Evolutionary conservation across 331 rosid genomes (phyloP).

Genomic region (Stylosanthes scabra): DNA sequence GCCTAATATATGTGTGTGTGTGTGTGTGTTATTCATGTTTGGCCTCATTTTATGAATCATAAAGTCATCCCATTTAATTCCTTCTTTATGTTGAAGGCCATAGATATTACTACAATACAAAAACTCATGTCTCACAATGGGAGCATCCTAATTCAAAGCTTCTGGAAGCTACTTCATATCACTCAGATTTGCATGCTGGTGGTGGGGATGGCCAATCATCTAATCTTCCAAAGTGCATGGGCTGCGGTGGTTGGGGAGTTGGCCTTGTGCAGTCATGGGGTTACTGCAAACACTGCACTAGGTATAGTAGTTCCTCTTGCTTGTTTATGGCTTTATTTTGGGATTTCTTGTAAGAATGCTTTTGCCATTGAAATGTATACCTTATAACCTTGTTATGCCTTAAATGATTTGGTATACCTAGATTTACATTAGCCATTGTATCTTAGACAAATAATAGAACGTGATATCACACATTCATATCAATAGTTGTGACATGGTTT

Average conservation of each 20-base stretch:
- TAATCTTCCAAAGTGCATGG: conserved; percentile 62
- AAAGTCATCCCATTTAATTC: conserved; percentile 32
- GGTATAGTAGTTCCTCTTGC: conserved; percentile 55
- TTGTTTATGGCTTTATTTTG: conserved; percentile 24
- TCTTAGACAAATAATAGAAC: conserved; percentile 13
- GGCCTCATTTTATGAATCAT: conserved; percentile 23
- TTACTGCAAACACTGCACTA: conserved; percentile 91
- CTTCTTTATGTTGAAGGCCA: conserved; percentile 58
- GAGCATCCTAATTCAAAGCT: conserved; percentile 62
- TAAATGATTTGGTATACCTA: not conserved
- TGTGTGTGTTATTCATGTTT: not conserved
- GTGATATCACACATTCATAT: not conserved
- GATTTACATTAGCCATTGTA: conserved; percentile 21
- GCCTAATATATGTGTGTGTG: conserved; percentile 6
- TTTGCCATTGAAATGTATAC: conserved; percentile 17
- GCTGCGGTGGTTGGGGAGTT: conserved; percentile 95
- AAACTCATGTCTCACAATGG: conserved; percentile 90
- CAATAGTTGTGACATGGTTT: conserved; percentile 15
- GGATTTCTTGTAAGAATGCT: conserved; percentile 12
- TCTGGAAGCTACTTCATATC: conserved; percentile 36
- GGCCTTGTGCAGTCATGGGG: conserved; percentile 92
- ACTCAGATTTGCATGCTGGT: conserved; percentile 28
- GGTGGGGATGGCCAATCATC: conserved; percentile 52
- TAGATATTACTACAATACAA: conserved; percentile 78
- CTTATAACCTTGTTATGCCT: conserved; percentile 5